Conservation (phyloP, 352 stramenopile species). For the Globisporangium rhizosaccharum region DNA sequence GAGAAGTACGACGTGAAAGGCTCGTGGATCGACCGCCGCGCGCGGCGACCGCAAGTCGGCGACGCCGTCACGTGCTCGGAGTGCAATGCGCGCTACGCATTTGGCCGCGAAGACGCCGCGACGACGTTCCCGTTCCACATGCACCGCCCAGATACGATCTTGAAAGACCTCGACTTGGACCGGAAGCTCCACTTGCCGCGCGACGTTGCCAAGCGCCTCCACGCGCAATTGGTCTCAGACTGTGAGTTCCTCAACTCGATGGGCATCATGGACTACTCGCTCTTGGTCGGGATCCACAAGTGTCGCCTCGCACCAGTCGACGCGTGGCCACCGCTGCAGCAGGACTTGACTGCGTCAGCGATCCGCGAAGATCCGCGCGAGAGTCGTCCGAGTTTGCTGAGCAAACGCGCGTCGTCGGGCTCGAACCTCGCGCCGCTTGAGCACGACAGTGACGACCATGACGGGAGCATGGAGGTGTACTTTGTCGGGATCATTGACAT, state of each 20-base stretch:
- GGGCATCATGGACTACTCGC: conserved; percentile 79
- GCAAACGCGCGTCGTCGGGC: background rate
- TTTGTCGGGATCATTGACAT: conserved; percentile 86
- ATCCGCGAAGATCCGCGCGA: conserved; percentile 17
- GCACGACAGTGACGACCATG: background rate
- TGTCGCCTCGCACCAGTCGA: conserved; percentile 29
- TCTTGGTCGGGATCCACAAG: conserved; percentile 67
- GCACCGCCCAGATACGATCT: conserved; percentile 59
- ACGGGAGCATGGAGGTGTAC: conserved; percentile 44
- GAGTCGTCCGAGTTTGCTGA: conserved; percentile 4
- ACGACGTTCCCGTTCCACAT: conserved; percentile 31
- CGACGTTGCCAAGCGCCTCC: conserved; percentile 25
- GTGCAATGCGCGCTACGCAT: conserved; percentile 51
- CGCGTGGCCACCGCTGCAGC: too few relatives aligned
- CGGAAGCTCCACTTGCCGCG: conserved; percentile 36
- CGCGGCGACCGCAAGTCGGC: conserved; percentile 35
- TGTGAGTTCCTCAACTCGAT: conserved; percentile 60
- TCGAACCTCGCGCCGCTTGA: conserved; percentile 22
- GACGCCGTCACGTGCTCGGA: conserved; percentile 63
- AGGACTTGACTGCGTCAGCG: background rate
- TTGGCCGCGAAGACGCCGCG: conserved; percentile 25
- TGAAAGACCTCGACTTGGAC: conserved; percentile 65
- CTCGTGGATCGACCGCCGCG: conserved; percentile 63
- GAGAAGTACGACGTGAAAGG: conserved; percentile 80
- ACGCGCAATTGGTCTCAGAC: conserved; percentile 47